phyloP scores from a whole-genome alignment of 768 basidiomycete species.

The Paxillus ammoniavirescens region DNA sequence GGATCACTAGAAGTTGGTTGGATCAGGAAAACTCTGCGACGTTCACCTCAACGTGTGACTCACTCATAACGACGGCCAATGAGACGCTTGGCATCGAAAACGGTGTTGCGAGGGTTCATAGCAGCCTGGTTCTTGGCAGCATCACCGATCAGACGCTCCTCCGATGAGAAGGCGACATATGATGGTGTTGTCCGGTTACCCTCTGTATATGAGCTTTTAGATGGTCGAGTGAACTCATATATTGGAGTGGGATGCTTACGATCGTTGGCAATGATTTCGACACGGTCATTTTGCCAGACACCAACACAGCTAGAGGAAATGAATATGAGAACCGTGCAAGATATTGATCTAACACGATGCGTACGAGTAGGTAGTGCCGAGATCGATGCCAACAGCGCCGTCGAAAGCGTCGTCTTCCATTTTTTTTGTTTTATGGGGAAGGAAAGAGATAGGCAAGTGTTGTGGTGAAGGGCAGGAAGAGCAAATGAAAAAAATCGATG shows the following conservation, averaged over 20 bases:
- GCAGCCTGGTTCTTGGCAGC: constrained; percentile 98
- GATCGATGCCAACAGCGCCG: constrained; percentile 96
- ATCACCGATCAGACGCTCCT: constrained; percentile 98
- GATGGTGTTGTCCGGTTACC: constrained; percentile 99
- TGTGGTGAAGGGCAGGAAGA: constrained; percentile 32
- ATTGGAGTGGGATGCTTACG: constrained; percentile 49
- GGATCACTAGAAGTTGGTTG: constrained; percentile 60
- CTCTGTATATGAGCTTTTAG: constrained; percentile 47
- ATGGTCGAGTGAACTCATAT: neutral
- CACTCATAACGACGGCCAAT: constrained; percentile 97
- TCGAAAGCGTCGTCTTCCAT: constrained; percentile 89
- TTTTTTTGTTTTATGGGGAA: constrained; percentile 41
- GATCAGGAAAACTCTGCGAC: neutral
- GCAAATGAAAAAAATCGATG: constrained; percentile 41
- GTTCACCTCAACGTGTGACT: constrained; percentile 25
- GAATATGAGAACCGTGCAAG: constrained; percentile 22
- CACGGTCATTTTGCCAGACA: constrained; percentile 99
- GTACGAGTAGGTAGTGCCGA: constrained; percentile 96
- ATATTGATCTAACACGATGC: constrained; percentile 26
- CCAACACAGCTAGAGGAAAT: constrained; percentile 77
- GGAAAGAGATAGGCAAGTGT: constrained; percentile 33
- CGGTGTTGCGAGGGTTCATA: constrained; percentile 99
- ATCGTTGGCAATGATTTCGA: constrained; percentile 98
- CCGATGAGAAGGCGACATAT: constrained; percentile 96
- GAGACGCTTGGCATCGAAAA: constrained; percentile 99